Base-by-base conservation (phyloP, 129 eudicot genomes). In the Gnaphalium uliginosum region DNA sequence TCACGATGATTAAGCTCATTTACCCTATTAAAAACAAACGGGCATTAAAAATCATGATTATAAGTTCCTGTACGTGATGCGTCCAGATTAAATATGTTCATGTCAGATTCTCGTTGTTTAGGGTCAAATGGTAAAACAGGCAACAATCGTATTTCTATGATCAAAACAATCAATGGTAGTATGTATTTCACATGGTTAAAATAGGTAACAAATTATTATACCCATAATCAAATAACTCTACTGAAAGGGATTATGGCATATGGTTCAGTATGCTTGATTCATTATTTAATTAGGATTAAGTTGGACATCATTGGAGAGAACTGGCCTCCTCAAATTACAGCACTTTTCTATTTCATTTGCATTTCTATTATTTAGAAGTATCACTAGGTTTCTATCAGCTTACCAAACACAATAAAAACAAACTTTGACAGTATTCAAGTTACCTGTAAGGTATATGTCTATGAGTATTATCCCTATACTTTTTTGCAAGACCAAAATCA, bases 401-500 rank as follows among this genome's bases (percentile, higher is more conserved):
- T 73, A 35, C n/a, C 23, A 27, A 21, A 23, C 63, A 30, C 4
- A 35, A 9, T 53, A 24, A 37, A 9, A 51, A 25, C 43, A 50
- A 35, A 66, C 29, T 29, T 33, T 4, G 33, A 64, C 39, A 51
- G 64, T 66, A 79, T n/a, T 11, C 33, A 79, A 8, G 4, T 66
- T 86, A 89, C 97, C 96, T 88, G 78, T 90, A 90, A 6, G 96
- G 96, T 88, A 90, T 88, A 84, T 90, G 96, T 79, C 84, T 90
- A 81, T 86, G 92, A 81, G 90, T 88, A 81, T 88, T 96, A 81
- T 91, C 97, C 84, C 92, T 89, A 64, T 88, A 91, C 83, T 88
- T 91, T 79, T 91, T 91, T 78, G 97, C 97, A 67, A 91, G 94
- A 60, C 97, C 97, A 83, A 76, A 91, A 78, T 91, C 97, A 81